Evolutionary conservation across 225 moss, liverwort and hornwort genomes (phyloP), one percentile per base, ranked within the genome.

Genomic region (Anthoceros angustus): DNA sequence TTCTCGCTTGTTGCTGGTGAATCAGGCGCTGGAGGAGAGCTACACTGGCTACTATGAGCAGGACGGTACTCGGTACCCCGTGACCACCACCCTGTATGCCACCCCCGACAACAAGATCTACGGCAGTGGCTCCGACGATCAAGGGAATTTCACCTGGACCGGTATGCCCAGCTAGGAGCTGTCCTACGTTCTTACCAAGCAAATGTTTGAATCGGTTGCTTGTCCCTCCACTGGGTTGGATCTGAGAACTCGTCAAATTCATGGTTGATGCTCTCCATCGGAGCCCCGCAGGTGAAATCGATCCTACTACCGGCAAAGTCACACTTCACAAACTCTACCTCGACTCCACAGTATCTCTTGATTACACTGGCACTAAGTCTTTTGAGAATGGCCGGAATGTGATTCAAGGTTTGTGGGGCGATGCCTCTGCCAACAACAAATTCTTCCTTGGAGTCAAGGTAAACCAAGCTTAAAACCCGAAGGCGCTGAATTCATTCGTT

Each of bases 391-490:
- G 46, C 14, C 46, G 46, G 46, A 48, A 48, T 48, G 46, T 48
- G 46, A 48, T 48, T 48, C 14, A 48, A 48, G 46, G 46, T 48
- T 48, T 48, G 46, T 48, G 46, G 46, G 46, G 46, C 46, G 46
- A 48, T 48, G 46, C 46, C 46, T 48, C 46, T 48, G 46, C 46
- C 46, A 48, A 48, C 46, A 48, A 48, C 46, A 48, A 48, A 48
- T 48, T 48, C 46, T 48, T 48, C 46, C 46, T 48, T 48, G 46
- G 46, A 5, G 46, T 48, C 46, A 2, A 48, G 3, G 46, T 48
- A 32, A 48, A 48, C 43, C 43, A 45, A 45, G 43, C 43, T 45
- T 45, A 9, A 45, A 45, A 45, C 14, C 43, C 14, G 14, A 45
- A 45, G n/a, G n/a, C 43, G 9, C 43, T 45, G 43, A 45, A 45